A percentile compares a stretch with the other conserved stretches of the same genome.
These are phyloP conservation scores for Lanmaoa rubissima DNA, from an alignment of 768 basidiomycete species.

Conservation along the genomic window DNA sequence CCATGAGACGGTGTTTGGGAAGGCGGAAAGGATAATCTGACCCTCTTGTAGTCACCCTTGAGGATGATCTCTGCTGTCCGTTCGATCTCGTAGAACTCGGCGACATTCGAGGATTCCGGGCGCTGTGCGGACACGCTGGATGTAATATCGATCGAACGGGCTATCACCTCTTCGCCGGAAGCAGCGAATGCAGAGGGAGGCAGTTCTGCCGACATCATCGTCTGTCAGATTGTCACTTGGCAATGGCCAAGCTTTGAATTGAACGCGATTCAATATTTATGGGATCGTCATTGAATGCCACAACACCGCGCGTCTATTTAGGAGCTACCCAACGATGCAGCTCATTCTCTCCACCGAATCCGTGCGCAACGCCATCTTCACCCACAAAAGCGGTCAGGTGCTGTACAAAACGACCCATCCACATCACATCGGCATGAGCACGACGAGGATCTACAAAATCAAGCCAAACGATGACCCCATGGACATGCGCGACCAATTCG, in stretches of 20 bases:
- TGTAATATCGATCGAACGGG: slow-evolving; percentile 49
- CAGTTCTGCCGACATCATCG: slow-evolving; percentile 12
- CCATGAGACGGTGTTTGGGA: not conserved
- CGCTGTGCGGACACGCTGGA: slow-evolving; percentile 37
- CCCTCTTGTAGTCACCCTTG: slow-evolving; percentile 66
- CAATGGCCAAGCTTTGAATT: too few relatives aligned
- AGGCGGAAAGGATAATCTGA: slow-evolving; percentile 32
- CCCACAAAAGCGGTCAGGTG: slow-evolving; percentile 26
- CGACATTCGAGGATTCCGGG: slow-evolving; percentile 40
- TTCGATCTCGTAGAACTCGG: slow-evolving; percentile 73
- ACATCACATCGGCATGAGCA: slow-evolving; percentile 3
- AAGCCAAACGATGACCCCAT: slow-evolving; percentile 17
- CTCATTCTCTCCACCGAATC: slow-evolving; percentile 22
- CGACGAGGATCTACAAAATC: slow-evolving; percentile 28
- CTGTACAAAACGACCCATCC: slow-evolving; percentile 31
- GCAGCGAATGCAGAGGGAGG: slow-evolving; percentile 43
- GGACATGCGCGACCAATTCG: slow-evolving; percentile 32
- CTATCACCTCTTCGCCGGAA: slow-evolving; percentile 64
- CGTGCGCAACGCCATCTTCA: slow-evolving; percentile 26
- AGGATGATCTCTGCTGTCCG: slow-evolving; percentile 61
- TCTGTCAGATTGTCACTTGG: too few relatives aligned
- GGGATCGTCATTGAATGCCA: too few relatives aligned
- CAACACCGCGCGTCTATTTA: not conserved
- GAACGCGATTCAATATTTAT: too few relatives aligned
- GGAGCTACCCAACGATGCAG: slow-evolving; percentile 12